Base-by-base conservation (phyloP, 495 filamentous ascomycete species). In the Aspergillus baeticus region DNA sequence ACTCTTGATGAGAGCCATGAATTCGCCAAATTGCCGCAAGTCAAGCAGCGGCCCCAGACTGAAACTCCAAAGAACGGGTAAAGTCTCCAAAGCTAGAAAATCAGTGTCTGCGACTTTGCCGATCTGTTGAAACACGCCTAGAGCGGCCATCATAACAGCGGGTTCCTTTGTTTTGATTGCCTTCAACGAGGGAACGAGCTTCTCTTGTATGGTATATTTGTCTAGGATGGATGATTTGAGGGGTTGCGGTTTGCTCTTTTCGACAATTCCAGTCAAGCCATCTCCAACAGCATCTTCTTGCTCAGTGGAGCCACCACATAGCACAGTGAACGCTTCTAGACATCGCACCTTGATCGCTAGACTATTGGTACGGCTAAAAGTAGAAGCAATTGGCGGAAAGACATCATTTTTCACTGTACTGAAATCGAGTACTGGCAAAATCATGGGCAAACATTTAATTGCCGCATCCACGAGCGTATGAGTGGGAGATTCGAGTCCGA, bases 91-190 rank as follows among this genome's bases (percentile, higher is more conserved):
- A 3, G 95, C 94, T 26, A 97, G 81, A 63, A 96, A 97, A n/a
- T 98, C 94, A 4, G 87, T 79, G 63, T 98, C 94, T 5, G 88
- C 92, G 22, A 90, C 76, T 20, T 77, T 81, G 6, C 94, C 91
- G 47, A 98, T 85, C 51, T 96, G 85, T 26, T 78, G 81, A 60
- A 98, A 85, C 10, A 97, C 91, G 22, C 84, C 82, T 17, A 97
- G 78, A 0, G 91, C 89, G 1, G 94, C 92, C 83, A 97, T 93
- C 88, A 96, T 96, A 3, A 98, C 94, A 2, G 90, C 92, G 0
- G 94, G 94, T 63, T 98, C 94, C 63, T 95, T 97, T 0, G 94
- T 98, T 68, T 98, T 98, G 69, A 98, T 98, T 1, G 76, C 91
- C 64, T 89, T 91, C 51, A 98, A 79, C 5, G 96, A 77, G 1